Evolutionary conservation across 2,329 filamentous ascomycete genomes (phyloP).

Genomic region (Apiospora marii): DNA sequence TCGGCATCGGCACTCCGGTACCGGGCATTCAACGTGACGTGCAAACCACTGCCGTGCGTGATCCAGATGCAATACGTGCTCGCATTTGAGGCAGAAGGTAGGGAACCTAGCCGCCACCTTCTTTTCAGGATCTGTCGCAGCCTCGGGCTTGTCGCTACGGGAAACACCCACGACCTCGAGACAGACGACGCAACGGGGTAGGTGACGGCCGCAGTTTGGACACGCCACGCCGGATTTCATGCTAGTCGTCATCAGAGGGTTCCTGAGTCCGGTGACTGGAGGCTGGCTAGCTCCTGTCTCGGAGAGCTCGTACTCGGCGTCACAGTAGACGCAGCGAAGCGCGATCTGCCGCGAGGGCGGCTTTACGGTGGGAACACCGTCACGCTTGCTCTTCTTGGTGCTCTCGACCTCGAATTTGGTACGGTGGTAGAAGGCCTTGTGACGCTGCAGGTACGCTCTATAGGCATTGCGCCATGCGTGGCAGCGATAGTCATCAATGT

Average conservation of each 20-base stretch:
- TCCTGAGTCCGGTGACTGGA: slow-evolving; percentile 37
- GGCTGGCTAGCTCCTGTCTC: slow-evolving; percentile 38
- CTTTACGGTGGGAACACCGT: slow-evolving; percentile 69
- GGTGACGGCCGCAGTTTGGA: slow-evolving; percentile 70
- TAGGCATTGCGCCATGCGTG: slow-evolving; percentile 77
- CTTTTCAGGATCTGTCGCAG: slow-evolving; percentile 54
- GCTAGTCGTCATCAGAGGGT: slow-evolving; percentile 64
- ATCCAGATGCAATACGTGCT: slow-evolving; percentile 73
- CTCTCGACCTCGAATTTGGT: slow-evolving; percentile 82
- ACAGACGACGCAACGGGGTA: slow-evolving; percentile 73
- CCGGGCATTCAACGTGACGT: slow-evolving; percentile 70
- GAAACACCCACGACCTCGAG: slow-evolving; percentile 72
- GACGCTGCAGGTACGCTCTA: slow-evolving; percentile 74
- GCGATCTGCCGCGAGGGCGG: slow-evolving; percentile 74
- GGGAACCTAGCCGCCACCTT: slow-evolving; percentile 65
- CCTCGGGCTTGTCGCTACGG: slow-evolving; percentile 65
- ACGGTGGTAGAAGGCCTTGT: slow-evolving; percentile 76
- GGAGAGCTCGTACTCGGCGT: slow-evolving; percentile 63
- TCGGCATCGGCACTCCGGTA: slow-evolving; percentile 72
- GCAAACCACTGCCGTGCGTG: slow-evolving; percentile 73
- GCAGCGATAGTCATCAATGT: slow-evolving; percentile 80
- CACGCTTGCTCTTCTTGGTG: slow-evolving; percentile 71
- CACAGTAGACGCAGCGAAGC: slow-evolving; percentile 80
- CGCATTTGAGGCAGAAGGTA: slow-evolving; percentile 74
- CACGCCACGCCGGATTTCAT: slow-evolving; percentile 70